Evolutionary conservation across 2,329 filamentous ascomycete genomes (phyloP), one percentile per base, ranked within the genome.

Genomic region (Trichothecium sympodiale): DNA sequence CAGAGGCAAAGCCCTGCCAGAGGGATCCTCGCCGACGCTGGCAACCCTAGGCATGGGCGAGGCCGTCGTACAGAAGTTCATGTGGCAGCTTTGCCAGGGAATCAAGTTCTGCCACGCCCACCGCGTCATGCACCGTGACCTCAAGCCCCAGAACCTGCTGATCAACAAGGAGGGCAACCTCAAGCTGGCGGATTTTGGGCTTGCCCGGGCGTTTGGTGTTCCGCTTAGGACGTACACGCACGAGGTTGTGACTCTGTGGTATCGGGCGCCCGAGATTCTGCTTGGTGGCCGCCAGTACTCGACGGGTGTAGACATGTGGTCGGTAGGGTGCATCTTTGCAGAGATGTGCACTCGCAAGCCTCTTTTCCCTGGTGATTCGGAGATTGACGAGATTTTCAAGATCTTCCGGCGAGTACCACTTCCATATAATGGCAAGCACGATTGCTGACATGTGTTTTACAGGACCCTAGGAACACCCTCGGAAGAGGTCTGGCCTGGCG

Each of bases 331-430:
- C 59, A 94, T 94, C 59, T 94, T 94, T 57, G 87, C 88, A 8
- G 87, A 94, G 61, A 94, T 94, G 88, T 93, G 85, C 61, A 94
- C 87, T 2, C 77, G 85, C 51, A 94, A 93, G 62, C 86, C 87
- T 5, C 69, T 94, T 30, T 94, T 94, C 67, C 86, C 87, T 10
- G 87, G 87, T 39, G 87, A 94, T 56, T 91, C 84, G 81, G 59
- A 63, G 35, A 62, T 62, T 52, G 60, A 63, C 40, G 59, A 63
- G 43, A 63, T 62, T 43, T 61, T 63, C 46, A 62, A 58, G 41
- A 62, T 63, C 55, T 94, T 94, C 78, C 76, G 80, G 84, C 86
- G 65, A 50, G 69, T 17, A 16, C 1, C 29, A 13, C 10, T 13
- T n/a, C n/a, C n/a, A n/a, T n/a, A n/a, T n/a, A n/a, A n/a, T n/a